Evolutionary conservation across 2,329 filamentous ascomycete species (phyloP), one percentile per base, ranked within the genome.

Genomic region (Lachnellula willkommii): DNA sequence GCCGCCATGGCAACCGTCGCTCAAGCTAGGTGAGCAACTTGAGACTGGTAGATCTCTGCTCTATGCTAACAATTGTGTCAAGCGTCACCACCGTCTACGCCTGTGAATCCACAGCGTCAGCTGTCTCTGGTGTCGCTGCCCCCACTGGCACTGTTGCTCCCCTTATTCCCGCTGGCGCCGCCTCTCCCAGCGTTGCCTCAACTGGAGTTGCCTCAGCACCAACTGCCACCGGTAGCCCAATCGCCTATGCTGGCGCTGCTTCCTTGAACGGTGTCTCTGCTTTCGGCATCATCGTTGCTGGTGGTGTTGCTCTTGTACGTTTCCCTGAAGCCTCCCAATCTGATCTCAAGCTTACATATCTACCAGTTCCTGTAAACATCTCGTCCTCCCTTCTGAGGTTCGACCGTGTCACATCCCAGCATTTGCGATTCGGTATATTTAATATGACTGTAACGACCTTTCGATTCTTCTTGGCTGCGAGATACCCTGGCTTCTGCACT

Each of bases 301-400:
- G 65, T 58, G 67, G 64, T 64, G 60, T 70, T 54, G 68, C 66
- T 64, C 66, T 70, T 46, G 66, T 70, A 64, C 39, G 64, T 62
- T 51, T 43, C 35, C 47, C 49, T 5, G 9, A n/a, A 37, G 7
- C 7, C 42, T n/a, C 11, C 9, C 15, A 12, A 54, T 28, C 5
- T 26, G 20, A 12, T 12, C 52, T 22, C 4, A 20, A 15, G 7
- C 65, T 68, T 55, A 68, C 56, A 48, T 20, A 3, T n/a, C 20
- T 9, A 9, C 9, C 28, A 69, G 67, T 57, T 69, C 62, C 53
- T 68, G 50, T 69, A 66, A 68, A 55, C 56, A 54, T 56, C 28
- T 54, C 42, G 32, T 51, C 47, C 53, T 63, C 43, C 45, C 50
- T 48, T 62, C 60, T 50, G 58, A 63, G 56, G 45, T 60, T 62